Evolutionary conservation across 2,329 filamentous ascomycete species (phyloP).

Genomic region (Pseudogymnoascus sp.): DNA sequence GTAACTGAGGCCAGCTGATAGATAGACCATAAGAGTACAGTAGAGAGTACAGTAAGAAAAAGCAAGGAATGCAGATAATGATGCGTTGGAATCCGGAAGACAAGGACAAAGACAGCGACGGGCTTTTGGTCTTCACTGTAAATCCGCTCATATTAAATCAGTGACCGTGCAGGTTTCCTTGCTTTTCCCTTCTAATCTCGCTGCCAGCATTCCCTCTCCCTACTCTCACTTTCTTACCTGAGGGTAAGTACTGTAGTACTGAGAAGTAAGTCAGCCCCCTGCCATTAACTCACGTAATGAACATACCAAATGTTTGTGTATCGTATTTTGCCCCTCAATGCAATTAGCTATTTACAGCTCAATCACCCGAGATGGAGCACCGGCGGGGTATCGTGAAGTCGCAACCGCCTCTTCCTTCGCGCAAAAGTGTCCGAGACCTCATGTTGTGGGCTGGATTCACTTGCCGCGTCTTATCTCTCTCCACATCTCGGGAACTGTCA

Average conservation of each 20-base stretch:
- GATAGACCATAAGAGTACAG: not conserved
- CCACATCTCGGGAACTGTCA: conserved; percentile 7
- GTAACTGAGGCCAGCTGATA: not conserved
- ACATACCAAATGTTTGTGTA: conserved; percentile 1
- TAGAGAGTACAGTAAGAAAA: not conserved
- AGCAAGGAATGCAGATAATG: conserved; percentile 7
- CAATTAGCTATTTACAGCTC: conserved; percentile 4
- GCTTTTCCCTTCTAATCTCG: not conserved
- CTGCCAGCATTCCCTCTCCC: not conserved
- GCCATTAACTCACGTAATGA: not conserved
- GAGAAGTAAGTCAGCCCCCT: not conserved
- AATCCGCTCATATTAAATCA: conserved; percentile 2
- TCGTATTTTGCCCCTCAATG: not conserved
- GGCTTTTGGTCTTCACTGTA: not conserved
- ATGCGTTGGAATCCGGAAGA: not conserved
- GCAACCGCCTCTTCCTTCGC: not conserved
- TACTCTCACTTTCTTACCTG: not conserved
- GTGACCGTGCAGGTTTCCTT: not conserved
- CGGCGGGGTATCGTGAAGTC: not conserved
- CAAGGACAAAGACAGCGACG: not conserved
- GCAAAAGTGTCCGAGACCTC: conserved; percentile 1
- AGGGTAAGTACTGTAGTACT: not conserved
- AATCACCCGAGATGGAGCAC: not conserved
- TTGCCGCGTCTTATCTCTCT: conserved; percentile 6
- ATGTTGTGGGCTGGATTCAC: conserved; percentile 1